Evolutionary conservation across 2,329 filamentous ascomycete species (phyloP), one percentile per base, ranked within the genome.

Genomic region (Colletotrichum tabaci): DNA sequence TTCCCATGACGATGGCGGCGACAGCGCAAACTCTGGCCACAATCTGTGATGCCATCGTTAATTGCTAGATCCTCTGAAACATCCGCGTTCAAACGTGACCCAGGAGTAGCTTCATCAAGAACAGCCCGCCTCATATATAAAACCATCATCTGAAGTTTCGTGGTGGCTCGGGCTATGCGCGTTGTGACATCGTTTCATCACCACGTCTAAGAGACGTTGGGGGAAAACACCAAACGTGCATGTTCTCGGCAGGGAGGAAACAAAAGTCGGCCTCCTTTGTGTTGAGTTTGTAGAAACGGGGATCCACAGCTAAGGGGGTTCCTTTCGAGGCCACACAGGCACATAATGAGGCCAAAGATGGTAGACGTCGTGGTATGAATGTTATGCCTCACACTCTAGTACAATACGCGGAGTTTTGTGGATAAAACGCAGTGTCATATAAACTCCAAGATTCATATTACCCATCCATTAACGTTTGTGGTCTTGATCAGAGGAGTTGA

Each of bases 131-230:
- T 30, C 58, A 60, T 72, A 72, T 69, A 63, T 42, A 30, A 44
- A 64, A 42, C 42, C 40, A 60, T 50, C 58, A n/a, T 69, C 65
- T 50, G 65, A 69, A 63, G 4, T 63, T 18, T 42, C 9, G 2
- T 46, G 26, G 66, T 57, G 47, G 65, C 53, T 72, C 53, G 38
- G 42, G 6, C 46, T 44, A 30, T 47, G 23, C 10, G 60, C 57
- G 21, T 46, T 63, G 50, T 30, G 49, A 23, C 58, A 23, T 38
- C 10, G 69, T 72, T 64, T 72, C 69, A 72, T 6, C 18, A 21
- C 21, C 58, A 66, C 60, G 57, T 46, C 47, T 12, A 42, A 64
- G 26, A 61, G 38, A 40, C 53, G 9, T 3, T 18, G 23, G 35
- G 30, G 42, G 50, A 4, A 3, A 40, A n/a, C 40, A 16, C 5